Base-by-base conservation (phyloP, 139 green algal genomes). In the Picochlorum sp. region DNA sequence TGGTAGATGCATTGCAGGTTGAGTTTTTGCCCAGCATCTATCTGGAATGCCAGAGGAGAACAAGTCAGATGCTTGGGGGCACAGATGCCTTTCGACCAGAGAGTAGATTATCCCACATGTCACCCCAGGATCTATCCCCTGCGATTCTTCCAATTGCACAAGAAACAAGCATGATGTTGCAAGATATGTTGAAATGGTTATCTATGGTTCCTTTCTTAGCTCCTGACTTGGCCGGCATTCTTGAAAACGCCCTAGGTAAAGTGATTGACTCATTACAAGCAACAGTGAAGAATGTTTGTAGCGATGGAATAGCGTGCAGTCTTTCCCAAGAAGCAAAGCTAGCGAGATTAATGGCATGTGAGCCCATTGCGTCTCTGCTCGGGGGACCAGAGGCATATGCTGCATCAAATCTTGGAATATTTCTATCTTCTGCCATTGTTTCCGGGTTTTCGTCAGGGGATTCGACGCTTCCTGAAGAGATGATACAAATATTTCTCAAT, bases 11-110 rank as follows among this genome's bases (percentile, higher is more conserved):
- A 4, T 47, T 55, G 50, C 49, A 64, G 35, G 62, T 82, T 25
- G 64, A 68, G 22, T 89, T 89, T 47, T 61, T 89, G 62, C 81
- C 81, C 2, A 65, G 74, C 12, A 75, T 82, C 4, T 84, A 79
- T 58, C 64, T 87, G 29, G 70, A 79, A 61, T 66, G 68, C 22
- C 57, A 71, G 47, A 65, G 55, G 0, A 69, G 73, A 31, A 76
- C 66, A 35, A 79, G 70, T 1, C 63, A 68, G 3, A 49, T 75
- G 18, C 58, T 87, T 29, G 78, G 83, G 60, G 68, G 81, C 33
- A 24, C 32, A 5, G 78, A 86, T 2, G 72, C 77, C 3, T 81
- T 84, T 61, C 64, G 67, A 50, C 59, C 75, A 4, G 65, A 59
- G n/a, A n/a, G n/a, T n/a, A n/a, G n/a, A n/a, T n/a, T n/a, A n/a